Evolutionary conservation across 139 green algal genomes (phyloP).

Genomic region (Raphidocelis subcapitata): DNA sequence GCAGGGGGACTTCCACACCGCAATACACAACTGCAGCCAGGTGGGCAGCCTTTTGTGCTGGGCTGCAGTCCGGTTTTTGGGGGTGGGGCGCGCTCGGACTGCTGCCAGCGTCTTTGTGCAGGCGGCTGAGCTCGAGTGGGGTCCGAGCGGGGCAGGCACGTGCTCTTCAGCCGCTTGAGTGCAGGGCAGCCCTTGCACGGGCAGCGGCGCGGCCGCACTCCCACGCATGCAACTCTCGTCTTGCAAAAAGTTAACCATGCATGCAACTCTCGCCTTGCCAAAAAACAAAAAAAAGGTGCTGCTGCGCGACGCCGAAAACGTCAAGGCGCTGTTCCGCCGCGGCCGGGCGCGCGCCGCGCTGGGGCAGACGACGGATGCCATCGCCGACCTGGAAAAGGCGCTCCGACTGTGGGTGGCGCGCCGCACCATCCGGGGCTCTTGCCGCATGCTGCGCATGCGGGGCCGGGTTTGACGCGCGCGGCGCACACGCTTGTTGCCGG

Average conservation of each 20-base stretch:
- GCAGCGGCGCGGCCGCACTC: too few relatives aligned
- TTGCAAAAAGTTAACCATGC: background rate
- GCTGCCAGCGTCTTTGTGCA: too few relatives aligned
- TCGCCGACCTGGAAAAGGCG: conserved; percentile 59
- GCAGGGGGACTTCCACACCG: conserved; percentile 50
- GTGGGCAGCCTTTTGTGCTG: conserved; percentile 13
- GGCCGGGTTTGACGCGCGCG: background rate
- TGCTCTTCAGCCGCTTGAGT: too few relatives aligned
- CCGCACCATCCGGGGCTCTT: background rate
- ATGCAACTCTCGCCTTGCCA: background rate
- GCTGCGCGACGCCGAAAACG: conserved; percentile 33
- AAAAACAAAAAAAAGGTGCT: conserved; percentile 33
- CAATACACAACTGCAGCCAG: conserved; percentile 56
- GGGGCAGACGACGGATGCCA: conserved; percentile 58
- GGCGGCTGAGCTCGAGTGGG: background rate
- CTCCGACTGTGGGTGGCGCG: conserved; percentile 29
- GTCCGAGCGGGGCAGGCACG: too few relatives aligned
- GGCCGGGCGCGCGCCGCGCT: conserved; percentile 51
- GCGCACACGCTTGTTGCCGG: background rate
- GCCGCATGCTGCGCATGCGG: background rate
- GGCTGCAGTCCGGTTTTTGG: background rate
- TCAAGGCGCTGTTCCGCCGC: conserved; percentile 79
- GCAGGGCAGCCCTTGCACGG: too few relatives aligned
- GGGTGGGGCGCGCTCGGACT: too few relatives aligned
- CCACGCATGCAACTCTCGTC: too few relatives aligned